Percentiles rank a stretch among this genome's conserved stretches.
These are phyloP conservation scores for Hydrangea macrophylla DNA, from an alignment of 148 eudicot genomes.

Conservation along the genomic window DNA sequence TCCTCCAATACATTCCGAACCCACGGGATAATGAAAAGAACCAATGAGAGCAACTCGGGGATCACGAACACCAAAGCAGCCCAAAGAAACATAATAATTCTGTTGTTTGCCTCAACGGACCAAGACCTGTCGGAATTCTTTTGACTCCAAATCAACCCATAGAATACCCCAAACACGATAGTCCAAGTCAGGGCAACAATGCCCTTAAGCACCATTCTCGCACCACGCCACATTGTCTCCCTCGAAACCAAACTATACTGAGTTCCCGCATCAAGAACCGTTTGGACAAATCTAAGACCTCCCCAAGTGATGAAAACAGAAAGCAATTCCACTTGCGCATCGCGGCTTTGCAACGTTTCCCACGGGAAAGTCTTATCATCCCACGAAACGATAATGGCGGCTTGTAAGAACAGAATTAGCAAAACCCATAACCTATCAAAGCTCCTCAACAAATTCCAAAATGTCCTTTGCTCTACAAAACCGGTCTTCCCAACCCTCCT, in stretches of 20 bases:
- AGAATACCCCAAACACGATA: slow-evolving; percentile 72
- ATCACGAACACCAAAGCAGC: slow-evolving; percentile 58
- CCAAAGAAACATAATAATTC: slow-evolving; percentile 56
- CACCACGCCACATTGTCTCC: slow-evolving; percentile 56
- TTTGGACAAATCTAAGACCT: slow-evolving; percentile 62
- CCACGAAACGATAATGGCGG: slow-evolving; percentile 64
- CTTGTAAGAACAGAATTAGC: slow-evolving; percentile 71
- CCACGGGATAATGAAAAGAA: slow-evolving; percentile 74
- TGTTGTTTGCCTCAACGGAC: slow-evolving; percentile 49
- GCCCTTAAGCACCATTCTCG: slow-evolving; percentile 86
- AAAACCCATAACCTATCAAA: slow-evolving; percentile 87
- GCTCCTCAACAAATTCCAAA: slow-evolving; percentile 89
- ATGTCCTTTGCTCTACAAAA: slow-evolving; percentile 90
- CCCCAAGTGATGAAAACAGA: slow-evolving; percentile 84
- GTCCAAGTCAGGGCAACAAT: slow-evolving; percentile 79
- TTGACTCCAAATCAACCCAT: slow-evolving; percentile 75
- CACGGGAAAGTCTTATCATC: slow-evolving; percentile 44
- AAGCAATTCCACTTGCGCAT: slow-evolving; percentile 70
- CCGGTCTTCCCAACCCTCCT: slow-evolving; percentile 80
- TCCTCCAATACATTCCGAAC: slow-evolving; percentile 66
- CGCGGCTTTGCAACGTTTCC: slow-evolving; percentile 48
- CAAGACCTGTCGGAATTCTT: slow-evolving; percentile 60
- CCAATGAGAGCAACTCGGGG: slow-evolving; percentile 71
- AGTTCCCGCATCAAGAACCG: slow-evolving; percentile 88
- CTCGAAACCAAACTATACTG: slow-evolving; percentile 81